These are phyloP conservation scores for Piper longum DNA, from an alignment of 164 flowering plant genomes.

Conservation along the genomic window DNA sequence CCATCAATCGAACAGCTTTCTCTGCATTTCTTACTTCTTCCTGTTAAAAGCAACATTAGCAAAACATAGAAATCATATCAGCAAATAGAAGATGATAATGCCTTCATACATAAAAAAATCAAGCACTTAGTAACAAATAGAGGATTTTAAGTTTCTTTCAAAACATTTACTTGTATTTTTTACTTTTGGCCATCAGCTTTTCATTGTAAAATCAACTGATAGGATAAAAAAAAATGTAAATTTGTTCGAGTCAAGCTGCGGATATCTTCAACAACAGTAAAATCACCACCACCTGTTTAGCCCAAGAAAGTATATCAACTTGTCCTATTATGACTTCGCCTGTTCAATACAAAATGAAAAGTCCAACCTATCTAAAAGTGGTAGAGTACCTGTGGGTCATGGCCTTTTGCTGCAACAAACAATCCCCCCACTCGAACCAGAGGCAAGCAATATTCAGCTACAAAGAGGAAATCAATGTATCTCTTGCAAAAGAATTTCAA, in stretches of 20 bases:
- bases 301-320: too few relatives aligned
- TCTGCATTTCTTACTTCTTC: conserved; percentile 66
- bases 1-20: conserved; percentile 56
- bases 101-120: background rate
- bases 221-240: too few relatives aligned
- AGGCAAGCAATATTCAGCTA: conserved; percentile 91
- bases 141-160: too few relatives aligned
- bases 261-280: too few relatives aligned
- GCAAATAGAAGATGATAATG: background rate
- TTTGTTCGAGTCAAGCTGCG: too few relatives aligned
- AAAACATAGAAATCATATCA: background rate
- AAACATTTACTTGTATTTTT: too few relatives aligned
- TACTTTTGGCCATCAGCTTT: too few relatives aligned
- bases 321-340: background rate
- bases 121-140: too few relatives aligned
- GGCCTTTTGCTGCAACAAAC: conserved; percentile 96
- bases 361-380: background rate
- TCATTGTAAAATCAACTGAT: too few relatives aligned
- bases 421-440: conserved; percentile 89
- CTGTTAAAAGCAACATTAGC: conserved; percentile 16
- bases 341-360: background rate
- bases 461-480: conserved; percentile 4
- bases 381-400: conserved; percentile 59
- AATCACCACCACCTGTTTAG: too few relatives aligned
- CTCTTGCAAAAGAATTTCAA: background rate